phyloP scores from a whole-genome alignment of 179 eudicot species.

The Silene coronaria region DNA sequence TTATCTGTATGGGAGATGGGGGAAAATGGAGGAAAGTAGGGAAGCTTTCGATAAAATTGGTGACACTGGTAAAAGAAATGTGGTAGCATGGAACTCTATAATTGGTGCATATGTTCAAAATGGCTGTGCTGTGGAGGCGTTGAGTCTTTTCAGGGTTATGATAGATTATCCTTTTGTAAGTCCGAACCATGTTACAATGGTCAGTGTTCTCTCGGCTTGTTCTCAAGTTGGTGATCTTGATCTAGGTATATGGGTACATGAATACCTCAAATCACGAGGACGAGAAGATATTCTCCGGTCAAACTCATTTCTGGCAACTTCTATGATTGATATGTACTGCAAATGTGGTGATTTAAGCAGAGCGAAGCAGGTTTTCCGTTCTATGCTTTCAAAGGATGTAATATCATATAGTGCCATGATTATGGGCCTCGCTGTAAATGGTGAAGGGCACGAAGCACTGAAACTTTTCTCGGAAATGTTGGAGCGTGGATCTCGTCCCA shows the following conservation, averaged over 20 bases:
- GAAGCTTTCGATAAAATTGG: slow-evolving; percentile 56
- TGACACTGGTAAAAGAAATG: slow-evolving; percentile 46
- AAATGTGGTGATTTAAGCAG: slow-evolving; percentile 60
- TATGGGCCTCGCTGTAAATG: slow-evolving; percentile 75
- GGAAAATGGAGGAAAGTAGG: slow-evolving; percentile 43
- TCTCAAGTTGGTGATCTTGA: slow-evolving; percentile 71
- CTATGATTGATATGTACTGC: slow-evolving; percentile 73
- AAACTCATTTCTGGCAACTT: slow-evolving; percentile 59
- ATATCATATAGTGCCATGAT: slow-evolving; percentile 73
- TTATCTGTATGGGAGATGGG: slow-evolving; percentile 60
- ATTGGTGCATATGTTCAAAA: slow-evolving; percentile 64
- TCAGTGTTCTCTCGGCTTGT: slow-evolving; percentile 73
- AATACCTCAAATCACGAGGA: slow-evolving; percentile 45
- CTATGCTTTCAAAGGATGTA: slow-evolving; percentile 51
- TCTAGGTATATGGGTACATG: slow-evolving; percentile 60
- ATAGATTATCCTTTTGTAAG: slow-evolving; percentile 26
- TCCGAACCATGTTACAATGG: slow-evolving; percentile 91
- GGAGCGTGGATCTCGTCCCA: slow-evolving; percentile 36
- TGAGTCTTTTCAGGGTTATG: slow-evolving; percentile 50
- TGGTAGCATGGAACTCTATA: slow-evolving; percentile 73
- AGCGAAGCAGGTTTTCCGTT: slow-evolving; percentile 49
- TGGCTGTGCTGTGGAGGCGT: slow-evolving; percentile 50
- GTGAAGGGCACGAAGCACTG: slow-evolving; percentile 62
- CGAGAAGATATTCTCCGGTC: slow-evolving; percentile 33
- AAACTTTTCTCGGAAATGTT: slow-evolving; percentile 42